Conservation (phyloP, 225 moss, liverwort and hornwort species). For the Ulota crispa region DNA sequence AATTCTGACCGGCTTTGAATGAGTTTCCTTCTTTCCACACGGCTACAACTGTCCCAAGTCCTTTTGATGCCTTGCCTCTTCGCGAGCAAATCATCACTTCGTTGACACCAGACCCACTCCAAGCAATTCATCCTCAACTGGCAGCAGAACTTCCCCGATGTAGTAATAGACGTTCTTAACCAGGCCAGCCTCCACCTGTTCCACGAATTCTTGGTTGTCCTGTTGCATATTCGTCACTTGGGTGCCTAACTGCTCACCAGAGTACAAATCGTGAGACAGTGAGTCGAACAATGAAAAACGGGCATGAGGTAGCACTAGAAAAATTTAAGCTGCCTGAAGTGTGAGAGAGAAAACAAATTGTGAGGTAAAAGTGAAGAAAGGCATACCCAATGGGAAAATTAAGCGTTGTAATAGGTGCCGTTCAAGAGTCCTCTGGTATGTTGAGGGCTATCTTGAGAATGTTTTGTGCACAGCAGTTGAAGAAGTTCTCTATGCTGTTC, state of each 20-base stretch:
- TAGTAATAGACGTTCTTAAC: conserved; percentile 6
- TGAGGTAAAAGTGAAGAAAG: not conserved
- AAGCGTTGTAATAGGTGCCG: conserved; percentile 28
- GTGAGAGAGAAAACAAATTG: not conserved
- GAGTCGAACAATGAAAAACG: not conserved
- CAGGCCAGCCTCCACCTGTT: conserved; percentile 37
- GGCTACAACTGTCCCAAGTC: conserved; percentile 13
- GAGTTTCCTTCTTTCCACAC: conserved; percentile 18
- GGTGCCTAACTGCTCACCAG: conserved; percentile 33
- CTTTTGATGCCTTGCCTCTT: conserved; percentile 18
- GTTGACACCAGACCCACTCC: conserved; percentile 25
- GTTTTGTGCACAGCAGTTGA: conserved; percentile 21
- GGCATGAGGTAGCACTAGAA: not conserved
- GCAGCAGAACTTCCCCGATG: conserved; percentile 26
- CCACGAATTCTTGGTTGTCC: conserved; percentile 28
- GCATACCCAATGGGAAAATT: conserved; percentile 42
- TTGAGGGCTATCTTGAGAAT: conserved; percentile 34
- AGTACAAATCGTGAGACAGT: conserved; percentile 18
- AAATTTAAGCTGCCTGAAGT: conserved; percentile 11
- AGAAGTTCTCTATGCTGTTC: conserved; percentile 18
- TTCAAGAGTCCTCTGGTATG: conserved; percentile 37
- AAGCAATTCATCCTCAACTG: conserved; percentile 24
- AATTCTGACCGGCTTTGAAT: conserved; percentile 19
- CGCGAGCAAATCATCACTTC: conserved; percentile 18
- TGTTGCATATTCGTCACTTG: conserved; percentile 25